Conservation (phyloP, 1,284 basidiomycete genomes). For the Amylostereum areolatum region DNA sequence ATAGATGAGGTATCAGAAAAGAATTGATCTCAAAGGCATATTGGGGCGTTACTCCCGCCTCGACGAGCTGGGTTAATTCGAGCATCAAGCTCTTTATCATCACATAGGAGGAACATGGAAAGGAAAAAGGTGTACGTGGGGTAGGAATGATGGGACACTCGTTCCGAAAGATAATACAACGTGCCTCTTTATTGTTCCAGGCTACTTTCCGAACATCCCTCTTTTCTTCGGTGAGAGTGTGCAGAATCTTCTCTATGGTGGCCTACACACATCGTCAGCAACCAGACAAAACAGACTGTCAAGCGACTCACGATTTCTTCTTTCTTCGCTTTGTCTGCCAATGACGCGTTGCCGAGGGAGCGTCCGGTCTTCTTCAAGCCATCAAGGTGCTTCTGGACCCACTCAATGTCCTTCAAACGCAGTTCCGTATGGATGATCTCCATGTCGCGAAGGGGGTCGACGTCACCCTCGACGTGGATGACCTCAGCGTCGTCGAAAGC, state of each 20-base stretch:
- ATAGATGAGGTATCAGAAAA: conserved; percentile 33
- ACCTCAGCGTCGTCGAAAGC: conserved; percentile 99
- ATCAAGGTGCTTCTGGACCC: conserved; percentile 93
- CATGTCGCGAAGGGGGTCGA: conserved; percentile 96
- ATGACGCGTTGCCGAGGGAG: conserved; percentile 68
- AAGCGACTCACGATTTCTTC: conserved; percentile 79
- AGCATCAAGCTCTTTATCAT: conserved; percentile 30
- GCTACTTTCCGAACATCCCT: conserved; percentile 93
- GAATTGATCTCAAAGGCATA: conserved; percentile 52
- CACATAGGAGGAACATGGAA: conserved; percentile 12
- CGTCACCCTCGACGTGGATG: conserved; percentile 98
- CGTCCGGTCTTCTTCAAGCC: conserved; percentile 68
- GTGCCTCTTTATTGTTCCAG: conserved; percentile 97
- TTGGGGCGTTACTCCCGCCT: conserved; percentile 57
- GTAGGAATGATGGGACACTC: not conserved
- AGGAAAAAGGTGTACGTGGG: conserved; percentile 1
- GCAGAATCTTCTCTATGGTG: conserved; percentile 81
- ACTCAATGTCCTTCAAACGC: conserved; percentile 96
- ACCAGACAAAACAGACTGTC: too few species aligned
- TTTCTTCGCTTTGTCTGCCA: conserved; percentile 95
- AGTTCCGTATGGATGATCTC: conserved; percentile 94
- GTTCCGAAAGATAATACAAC: conserved; percentile 19
- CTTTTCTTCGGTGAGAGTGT: conserved; percentile 74
- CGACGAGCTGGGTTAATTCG: conserved; percentile 32
- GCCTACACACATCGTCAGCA: conserved; percentile 40